A percentile compares a stretch with the other conserved stretches of the same genome.
These are phyloP conservation scores for Penicillium verrucosum DNA, from an alignment of 2,329 filamentous ascomycete species.

Conservation along the genomic window DNA sequence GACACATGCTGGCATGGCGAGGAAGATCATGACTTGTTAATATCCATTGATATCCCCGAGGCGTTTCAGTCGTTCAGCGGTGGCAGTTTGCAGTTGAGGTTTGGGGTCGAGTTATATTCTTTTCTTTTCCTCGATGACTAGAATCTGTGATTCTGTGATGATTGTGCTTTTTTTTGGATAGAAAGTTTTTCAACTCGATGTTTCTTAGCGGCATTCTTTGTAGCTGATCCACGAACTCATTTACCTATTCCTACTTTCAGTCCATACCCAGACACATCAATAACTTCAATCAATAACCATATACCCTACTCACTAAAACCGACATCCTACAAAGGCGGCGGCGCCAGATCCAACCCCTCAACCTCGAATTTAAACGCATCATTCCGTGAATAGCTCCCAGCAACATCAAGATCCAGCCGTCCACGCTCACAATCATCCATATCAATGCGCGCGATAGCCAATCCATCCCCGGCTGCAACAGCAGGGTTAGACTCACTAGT, in stretches of 20 bases:
- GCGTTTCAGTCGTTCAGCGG: conserved; percentile 7
- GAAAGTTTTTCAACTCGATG: background rate
- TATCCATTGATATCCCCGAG: conserved; percentile 17
- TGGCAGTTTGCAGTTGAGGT: background rate
- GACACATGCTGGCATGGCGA: conserved; percentile 9
- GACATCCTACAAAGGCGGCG: conserved; percentile 47
- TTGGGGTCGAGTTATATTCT: background rate
- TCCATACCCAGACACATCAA: background rate
- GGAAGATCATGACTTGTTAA: conserved; percentile 13
- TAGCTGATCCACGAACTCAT: background rate
- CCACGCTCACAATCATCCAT: conserved; percentile 84
- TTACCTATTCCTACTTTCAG: background rate
- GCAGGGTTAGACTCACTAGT: background rate
- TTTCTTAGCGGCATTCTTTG: background rate
- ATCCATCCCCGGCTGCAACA: conserved; percentile 34
- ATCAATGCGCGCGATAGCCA: conserved; percentile 72
- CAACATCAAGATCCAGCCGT: conserved; percentile 76
- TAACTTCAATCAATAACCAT: background rate
- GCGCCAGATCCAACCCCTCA: conserved; percentile 57
- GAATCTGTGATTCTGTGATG: conserved; percentile 1
- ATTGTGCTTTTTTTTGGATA: background rate
- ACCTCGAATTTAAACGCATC: conserved; percentile 60
- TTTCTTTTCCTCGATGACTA: background rate
- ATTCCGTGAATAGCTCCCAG: conserved; percentile 77
- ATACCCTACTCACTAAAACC: background rate